phyloP scores from a whole-genome alignment of 2,329 filamentous ascomycete species.

The Talaromyces albobiverticillius region DNA sequence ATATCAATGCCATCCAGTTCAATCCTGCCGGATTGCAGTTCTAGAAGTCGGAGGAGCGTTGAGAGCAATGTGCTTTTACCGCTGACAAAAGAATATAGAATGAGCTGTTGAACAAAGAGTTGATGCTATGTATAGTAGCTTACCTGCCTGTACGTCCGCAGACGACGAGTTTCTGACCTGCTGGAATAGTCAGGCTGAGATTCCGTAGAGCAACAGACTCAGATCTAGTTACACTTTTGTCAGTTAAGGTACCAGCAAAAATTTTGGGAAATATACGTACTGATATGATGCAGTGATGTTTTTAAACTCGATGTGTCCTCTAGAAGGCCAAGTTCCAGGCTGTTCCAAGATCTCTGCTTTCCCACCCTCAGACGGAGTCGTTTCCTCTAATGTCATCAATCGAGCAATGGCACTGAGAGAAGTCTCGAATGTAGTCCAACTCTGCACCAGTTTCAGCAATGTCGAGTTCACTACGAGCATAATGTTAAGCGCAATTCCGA shows the following conservation, averaged over 20 bases:
- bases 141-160: conserved; percentile 14
- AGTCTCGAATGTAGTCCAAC: conserved; percentile 59
- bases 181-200: not conserved
- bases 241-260: not conserved
- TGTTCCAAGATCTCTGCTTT: conserved; percentile 36
- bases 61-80: conserved; percentile 2
- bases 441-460: conserved; percentile 48
- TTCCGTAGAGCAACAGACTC: conserved; percentile 2
- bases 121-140: not conserved
- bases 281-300: conserved; percentile 6
- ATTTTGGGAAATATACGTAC: not conserved
- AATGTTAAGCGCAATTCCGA: conserved; percentile 54
- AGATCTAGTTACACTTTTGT: not conserved
- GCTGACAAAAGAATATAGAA: not conserved
- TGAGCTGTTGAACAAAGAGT: not conserved
- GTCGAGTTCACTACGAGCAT: conserved; percentile 53
- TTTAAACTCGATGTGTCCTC: conserved; percentile 43
- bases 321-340: conserved; percentile 41
- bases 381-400: conserved; percentile 50
- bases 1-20: conserved; percentile 10
- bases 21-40: conserved; percentile 4
- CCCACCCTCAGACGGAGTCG: conserved; percentile 43
- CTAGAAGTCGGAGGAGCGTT: conserved; percentile 4
- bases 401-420: conserved; percentile 56
- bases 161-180: conserved; percentile 8